Conservation (phyloP, 306 rosid species). For the Vigna hirtella region DNA sequence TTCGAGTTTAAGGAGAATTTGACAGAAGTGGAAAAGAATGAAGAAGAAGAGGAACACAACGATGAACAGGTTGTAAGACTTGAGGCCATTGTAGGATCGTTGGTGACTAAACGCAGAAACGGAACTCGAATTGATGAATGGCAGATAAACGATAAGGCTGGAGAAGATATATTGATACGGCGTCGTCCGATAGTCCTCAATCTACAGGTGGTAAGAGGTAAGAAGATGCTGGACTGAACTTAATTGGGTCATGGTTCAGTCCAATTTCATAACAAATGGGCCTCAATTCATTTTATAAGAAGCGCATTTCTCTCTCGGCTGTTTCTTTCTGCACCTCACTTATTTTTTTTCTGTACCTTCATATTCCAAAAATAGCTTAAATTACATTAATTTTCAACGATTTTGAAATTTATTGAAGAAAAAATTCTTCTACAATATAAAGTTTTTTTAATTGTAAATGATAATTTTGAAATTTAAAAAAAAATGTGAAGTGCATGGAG, state of each 20-base stretch:
- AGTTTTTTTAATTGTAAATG: too few species aligned
- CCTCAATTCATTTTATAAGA: not conserved
- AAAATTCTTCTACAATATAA: too few species aligned
- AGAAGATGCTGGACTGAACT: not conserved
- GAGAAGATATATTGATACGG: slow-evolving; percentile 2
- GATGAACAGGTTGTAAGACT: too few species aligned
- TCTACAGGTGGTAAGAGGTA: too few species aligned
- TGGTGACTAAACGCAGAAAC: not conserved
- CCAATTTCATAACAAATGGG: not conserved
- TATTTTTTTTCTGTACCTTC: too few species aligned
- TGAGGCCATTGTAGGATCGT: slow-evolving; percentile 54
- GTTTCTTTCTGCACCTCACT: too few species aligned
- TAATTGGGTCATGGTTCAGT: not conserved
- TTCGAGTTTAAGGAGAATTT: slow-evolving; percentile 55
- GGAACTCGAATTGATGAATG: not conserved
- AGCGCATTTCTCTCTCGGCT: too few species aligned
- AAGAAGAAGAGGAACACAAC: slow-evolving; percentile 42
- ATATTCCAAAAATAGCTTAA: too few species aligned
- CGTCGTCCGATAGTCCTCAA: not conserved
- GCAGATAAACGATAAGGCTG: slow-evolving; percentile 39
- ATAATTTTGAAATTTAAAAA: too few species aligned
- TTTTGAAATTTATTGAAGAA: too few species aligned
- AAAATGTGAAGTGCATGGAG: too few species aligned
- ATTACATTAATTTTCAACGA: too few species aligned
- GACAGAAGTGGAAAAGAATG: slow-evolving; percentile 57